Percentiles rank a stretch among this genome's conserved stretches.
These are phyloP conservation scores for Pseudohalonectria lignicola DNA, from an alignment of 2,329 filamentous ascomycete species.

Conservation along the genomic window DNA sequence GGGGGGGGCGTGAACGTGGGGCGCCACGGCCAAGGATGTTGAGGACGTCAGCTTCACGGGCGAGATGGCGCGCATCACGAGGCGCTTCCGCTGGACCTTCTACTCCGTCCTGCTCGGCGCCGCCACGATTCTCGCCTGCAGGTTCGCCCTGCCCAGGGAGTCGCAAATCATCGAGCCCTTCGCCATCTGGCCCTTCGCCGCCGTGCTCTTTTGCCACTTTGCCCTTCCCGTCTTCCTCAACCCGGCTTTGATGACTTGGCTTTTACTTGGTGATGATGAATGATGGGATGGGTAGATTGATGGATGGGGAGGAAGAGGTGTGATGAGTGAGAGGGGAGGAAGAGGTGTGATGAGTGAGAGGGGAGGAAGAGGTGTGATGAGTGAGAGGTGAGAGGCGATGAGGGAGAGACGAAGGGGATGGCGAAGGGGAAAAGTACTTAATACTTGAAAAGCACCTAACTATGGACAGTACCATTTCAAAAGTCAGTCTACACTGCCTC, in stretches of 20 bases:
- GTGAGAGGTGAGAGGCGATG: too few species aligned
- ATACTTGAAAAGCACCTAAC: too few species aligned
- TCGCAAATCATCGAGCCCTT: constrained; percentile 49
- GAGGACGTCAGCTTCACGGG: constrained; percentile 44
- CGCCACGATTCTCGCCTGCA: constrained; percentile 35
- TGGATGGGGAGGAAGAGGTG: too few species aligned
- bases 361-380: too few species aligned
- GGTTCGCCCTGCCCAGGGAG: constrained; percentile 30
- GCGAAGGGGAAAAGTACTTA: too few species aligned
- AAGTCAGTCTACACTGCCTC: too few species aligned
- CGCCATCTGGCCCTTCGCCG: constrained; percentile 46
- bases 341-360: too few species aligned
- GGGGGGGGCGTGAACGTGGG: too few species aligned
- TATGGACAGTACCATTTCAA: too few species aligned
- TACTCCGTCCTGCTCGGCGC: constrained; percentile 33
- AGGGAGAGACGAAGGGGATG: too few species aligned
- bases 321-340: too few species aligned
- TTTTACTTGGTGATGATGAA: constrained; percentile 41
- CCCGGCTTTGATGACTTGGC: constrained; percentile 53
- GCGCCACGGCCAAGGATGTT: constrained; percentile 47
- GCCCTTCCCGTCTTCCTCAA: constrained; percentile 49
- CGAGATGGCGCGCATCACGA: constrained; percentile 42
- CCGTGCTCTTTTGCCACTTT: constrained; percentile 42
- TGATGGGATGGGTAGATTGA: too few species aligned
- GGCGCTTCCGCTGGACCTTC: constrained; percentile 44